phyloP scores from a whole-genome alignment of 352 stramenopile genomes.

The Pythium sp. region DNA sequence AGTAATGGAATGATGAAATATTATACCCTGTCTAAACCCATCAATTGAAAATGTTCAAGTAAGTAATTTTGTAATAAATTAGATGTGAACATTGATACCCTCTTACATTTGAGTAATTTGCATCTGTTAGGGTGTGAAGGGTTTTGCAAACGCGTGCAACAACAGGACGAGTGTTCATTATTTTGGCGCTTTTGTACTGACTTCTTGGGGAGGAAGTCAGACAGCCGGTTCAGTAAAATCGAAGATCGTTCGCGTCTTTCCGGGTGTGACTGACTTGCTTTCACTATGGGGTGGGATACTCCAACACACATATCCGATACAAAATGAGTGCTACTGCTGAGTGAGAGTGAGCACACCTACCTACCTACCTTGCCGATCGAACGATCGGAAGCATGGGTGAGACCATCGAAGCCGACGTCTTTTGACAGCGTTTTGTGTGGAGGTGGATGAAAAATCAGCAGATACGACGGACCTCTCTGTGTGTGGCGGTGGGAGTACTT shows the following conservation, averaged over 20 bases:
- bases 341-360: neutral
- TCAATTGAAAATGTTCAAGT: no score
- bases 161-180: neutral
- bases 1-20: no score
- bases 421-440: neutral
- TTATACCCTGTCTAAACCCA: no score
- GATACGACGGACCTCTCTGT: neutral
- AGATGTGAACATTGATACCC: neutral
- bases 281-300: neutral
- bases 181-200: neutral
- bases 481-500: neutral
- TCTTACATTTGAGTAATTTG: neutral
- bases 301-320: neutral
- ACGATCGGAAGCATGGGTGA: neutral
- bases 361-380: neutral
- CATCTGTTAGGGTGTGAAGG: neutral
- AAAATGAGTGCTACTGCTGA: neutral
- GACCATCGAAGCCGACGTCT: neutral
- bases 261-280: neutral
- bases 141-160: neutral
- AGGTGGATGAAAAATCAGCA: neutral
- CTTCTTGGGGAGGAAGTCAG: neutral
- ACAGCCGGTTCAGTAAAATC: neutral
- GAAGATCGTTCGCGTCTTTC: neutral
- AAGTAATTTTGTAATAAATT: no score